Base-by-base conservation (phyloP, 129 eudicot species). In the Tanacetum coccineum region DNA sequence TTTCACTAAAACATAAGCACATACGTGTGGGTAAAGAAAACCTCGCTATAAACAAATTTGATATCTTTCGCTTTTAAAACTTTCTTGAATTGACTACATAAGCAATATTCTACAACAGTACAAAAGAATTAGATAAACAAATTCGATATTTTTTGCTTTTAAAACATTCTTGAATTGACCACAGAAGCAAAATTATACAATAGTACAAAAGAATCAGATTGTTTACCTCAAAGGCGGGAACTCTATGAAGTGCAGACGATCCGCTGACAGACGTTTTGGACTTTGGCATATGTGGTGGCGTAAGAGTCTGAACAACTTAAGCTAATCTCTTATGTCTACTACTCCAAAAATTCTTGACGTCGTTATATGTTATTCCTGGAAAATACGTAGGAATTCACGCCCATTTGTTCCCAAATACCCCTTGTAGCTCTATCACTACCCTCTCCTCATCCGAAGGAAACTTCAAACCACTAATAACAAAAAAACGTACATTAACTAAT, bases 341-440 rank as follows among this genome's bases (percentile, higher is more conserved):
- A 76, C 98, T 92, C 98, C 98, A 92, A 54, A 92, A 92, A 73
- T 92, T 92, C 91, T 92, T 92, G 48, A 92, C 98, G 67, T 92
- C 98, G 44, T 92, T 92, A 62, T 92, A 96, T n/a, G 96, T 92
- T 79, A 96, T 83, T 66, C 98, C 98, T 0, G 87, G 78, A 72
- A 88, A 74, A 78, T 64, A 80, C 1, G 95, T 83, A 0, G 98
- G 89, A 13, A 88, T 92, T 68, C 78, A 80, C 2, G 98, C 98
- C 98, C 98, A 92, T 82, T 85, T 92, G 91, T 92, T 92, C 67
- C 98, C 96, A n/a, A 85, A 80, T 63, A 85, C 73, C 22, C 81
- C 84, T 68, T 92, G 98, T 17, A 92, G 71, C 25, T 88, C 95
- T 46, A 92, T 88, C 78, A 92, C 98, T 26, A 56, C 54, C 63